These are phyloP conservation scores for Comarum palustre DNA, from an alignment of 306 rosid species.

Conservation along the genomic window DNA sequence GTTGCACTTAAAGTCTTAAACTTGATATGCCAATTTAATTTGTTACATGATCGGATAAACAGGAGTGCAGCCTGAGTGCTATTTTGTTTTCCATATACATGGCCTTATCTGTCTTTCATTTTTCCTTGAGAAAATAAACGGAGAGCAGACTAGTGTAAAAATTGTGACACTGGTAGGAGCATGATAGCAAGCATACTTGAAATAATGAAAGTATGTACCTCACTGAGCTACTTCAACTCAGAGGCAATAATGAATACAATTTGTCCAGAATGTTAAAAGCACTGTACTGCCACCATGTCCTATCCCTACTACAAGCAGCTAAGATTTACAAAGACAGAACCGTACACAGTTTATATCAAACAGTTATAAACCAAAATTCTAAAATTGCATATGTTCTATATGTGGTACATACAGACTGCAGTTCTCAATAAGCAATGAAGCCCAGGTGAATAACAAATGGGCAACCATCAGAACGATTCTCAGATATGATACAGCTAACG, in stretches of 20 bases:
- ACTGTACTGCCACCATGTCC: constrained; percentile 33
- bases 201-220: constrained; percentile 47
- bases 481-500: constrained; percentile 34
- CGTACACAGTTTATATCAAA: constrained; percentile 31
- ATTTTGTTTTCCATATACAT: background rate
- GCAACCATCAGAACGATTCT: constrained; percentile 53
- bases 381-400: constrained; percentile 45
- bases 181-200: constrained; percentile 14
- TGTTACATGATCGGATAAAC: background rate
- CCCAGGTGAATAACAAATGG: constrained; percentile 67
- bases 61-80: background rate
- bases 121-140: background rate
- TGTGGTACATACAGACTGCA: constrained; percentile 43
- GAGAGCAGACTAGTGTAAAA: background rate
- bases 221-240: constrained; percentile 56
- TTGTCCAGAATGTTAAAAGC: constrained; percentile 34
- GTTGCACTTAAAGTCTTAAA: background rate
- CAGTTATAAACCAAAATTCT: constrained; percentile 37
- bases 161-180: background rate
- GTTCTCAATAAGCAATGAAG: constrained; percentile 40
- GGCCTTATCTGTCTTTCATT: background rate
- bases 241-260: constrained; percentile 65
- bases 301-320: constrained; percentile 39
- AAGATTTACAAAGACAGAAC: constrained; percentile 59
- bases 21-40: background rate